Conservation (phyloP, 2,329 filamentous ascomycete genomes). For the Fusarium mexicanum region DNA sequence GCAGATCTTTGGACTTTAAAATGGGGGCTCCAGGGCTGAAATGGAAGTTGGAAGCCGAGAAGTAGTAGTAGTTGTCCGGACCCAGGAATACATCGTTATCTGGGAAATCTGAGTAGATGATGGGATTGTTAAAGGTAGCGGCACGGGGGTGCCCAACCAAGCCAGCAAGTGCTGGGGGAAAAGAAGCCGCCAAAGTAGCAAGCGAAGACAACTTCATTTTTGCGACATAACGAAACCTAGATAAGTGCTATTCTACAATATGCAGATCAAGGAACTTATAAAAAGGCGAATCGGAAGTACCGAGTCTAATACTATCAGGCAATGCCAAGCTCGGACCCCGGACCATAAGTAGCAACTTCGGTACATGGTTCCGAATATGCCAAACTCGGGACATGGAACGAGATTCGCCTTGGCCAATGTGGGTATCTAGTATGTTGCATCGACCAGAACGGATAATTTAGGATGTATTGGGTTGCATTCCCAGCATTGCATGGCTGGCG, state of each 20-base stretch:
- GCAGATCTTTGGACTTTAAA: constrained; percentile 63
- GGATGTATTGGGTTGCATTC: background rate
- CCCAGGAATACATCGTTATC: constrained; percentile 65
- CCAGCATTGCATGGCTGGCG: background rate
- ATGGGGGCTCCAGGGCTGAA: constrained; percentile 67
- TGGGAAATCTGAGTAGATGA: constrained; percentile 65
- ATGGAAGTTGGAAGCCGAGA: constrained; percentile 65
- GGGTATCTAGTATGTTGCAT: background rate
- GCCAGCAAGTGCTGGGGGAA: background rate
- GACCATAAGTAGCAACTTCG: constrained; percentile 20
- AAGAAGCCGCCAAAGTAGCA: background rate
- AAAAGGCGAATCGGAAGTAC: background rate
- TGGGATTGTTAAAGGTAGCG: constrained; percentile 52
- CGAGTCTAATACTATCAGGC: background rate
- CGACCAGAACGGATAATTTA: background rate
- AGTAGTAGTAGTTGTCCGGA: constrained; percentile 62
- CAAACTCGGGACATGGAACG: background rate
- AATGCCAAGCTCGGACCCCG: background rate
- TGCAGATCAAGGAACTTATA: background rate
- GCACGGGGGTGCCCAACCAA: background rate
- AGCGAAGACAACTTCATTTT: background rate
- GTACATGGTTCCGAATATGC: background rate
- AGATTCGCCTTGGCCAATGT: background rate
- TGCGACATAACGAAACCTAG: accelerated
- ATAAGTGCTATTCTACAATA: accelerated